phyloP scores from a whole-genome alignment of 208 protist genomes.

The Wallacemonas sp. region DNA sequence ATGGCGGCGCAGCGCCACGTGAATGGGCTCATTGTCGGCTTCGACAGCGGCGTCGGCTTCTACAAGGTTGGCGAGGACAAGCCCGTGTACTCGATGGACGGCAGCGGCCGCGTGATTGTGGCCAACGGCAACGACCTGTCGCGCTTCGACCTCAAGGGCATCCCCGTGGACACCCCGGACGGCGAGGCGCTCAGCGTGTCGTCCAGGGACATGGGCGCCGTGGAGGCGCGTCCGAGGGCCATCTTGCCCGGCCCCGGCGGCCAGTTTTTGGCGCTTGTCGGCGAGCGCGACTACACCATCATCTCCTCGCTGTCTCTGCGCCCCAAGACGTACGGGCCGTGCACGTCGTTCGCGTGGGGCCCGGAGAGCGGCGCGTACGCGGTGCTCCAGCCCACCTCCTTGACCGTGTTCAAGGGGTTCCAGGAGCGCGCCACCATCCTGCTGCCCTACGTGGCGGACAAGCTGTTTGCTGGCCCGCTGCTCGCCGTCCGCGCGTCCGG shows the following conservation, averaged over 20 bases:
- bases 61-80: slow-evolving; percentile 95
- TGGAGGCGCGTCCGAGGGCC: slow-evolving; percentile 91
- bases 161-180: slow-evolving; percentile 49
- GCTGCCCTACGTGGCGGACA: slow-evolving; percentile 53
- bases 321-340: slow-evolving; percentile 97
- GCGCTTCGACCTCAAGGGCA: slow-evolving; percentile 85
- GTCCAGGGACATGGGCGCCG: slow-evolving; percentile 96
- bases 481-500: slow-evolving; percentile 82
- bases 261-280: slow-evolving; percentile 94
- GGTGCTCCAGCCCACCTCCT: slow-evolving; percentile 87
- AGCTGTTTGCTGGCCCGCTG: slow-evolving; percentile 90
- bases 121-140: slow-evolving; percentile 96
- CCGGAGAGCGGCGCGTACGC: slow-evolving; percentile 91
- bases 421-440: slow-evolving; percentile 92
- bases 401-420: slow-evolving; percentile 97
- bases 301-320: slow-evolving; percentile 96
- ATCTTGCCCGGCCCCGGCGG: slow-evolving; percentile 95
- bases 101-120: slow-evolving; percentile 95
- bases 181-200: slow-evolving; percentile 74
- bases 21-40: slow-evolving; percentile 93
- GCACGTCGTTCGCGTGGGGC: slow-evolving; percentile 96
- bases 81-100: slow-evolving; percentile 97
- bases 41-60: slow-evolving; percentile 86
- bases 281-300: slow-evolving; percentile 98
- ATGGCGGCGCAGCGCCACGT: slow-evolving; percentile 73